phyloP scores from a whole-genome alignment of 1,284 basidiomycete genomes.

The Agaricales sp. region DNA sequence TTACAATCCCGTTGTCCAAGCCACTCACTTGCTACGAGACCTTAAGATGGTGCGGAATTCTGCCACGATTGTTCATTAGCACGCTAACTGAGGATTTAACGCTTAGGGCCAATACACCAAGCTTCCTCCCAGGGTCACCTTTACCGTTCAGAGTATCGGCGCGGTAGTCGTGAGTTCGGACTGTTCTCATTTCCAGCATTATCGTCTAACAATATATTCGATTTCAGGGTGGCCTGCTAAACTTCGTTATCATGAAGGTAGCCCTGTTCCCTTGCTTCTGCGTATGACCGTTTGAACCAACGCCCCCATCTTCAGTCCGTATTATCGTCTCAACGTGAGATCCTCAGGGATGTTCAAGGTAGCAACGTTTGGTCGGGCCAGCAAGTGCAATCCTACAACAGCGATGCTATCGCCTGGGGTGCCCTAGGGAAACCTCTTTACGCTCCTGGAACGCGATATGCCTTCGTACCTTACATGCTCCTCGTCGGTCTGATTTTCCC shows the following conservation, averaged over 20 bases:
- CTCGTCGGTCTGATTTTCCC: slow-evolving; percentile 27
- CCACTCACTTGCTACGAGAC: slow-evolving; percentile 23
- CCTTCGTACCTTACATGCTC: slow-evolving; percentile 17
- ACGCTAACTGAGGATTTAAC: background rate
- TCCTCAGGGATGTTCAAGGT: slow-evolving; percentile 29
- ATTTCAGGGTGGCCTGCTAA: slow-evolving; percentile 13
- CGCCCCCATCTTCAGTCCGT: slow-evolving; percentile 14
- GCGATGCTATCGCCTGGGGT: slow-evolving; percentile 35
- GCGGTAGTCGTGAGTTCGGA: slow-evolving; percentile 23
- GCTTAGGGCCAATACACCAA: slow-evolving; percentile 34
- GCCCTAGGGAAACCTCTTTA: slow-evolving; percentile 33
- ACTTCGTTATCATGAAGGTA: slow-evolving; percentile 27
- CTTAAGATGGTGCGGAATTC: slow-evolving; percentile 27
- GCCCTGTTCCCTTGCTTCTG: background rate
- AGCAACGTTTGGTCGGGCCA: slow-evolving; percentile 31
- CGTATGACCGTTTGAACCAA: background rate
- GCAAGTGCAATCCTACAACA: slow-evolving; percentile 25
- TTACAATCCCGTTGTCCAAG: slow-evolving; percentile 17
- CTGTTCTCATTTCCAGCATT: slow-evolving; percentile 6
- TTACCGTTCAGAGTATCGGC: slow-evolving; percentile 29
- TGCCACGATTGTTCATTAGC: background rate
- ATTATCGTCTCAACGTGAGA: slow-evolving; percentile 20
- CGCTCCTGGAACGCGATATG: slow-evolving; percentile 24
- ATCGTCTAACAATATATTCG: background rate
- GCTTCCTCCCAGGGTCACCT: slow-evolving; percentile 36